Conservation (phyloP, 768 basidiomycete genomes). For the Hysterangium stoloniferum region DNA sequence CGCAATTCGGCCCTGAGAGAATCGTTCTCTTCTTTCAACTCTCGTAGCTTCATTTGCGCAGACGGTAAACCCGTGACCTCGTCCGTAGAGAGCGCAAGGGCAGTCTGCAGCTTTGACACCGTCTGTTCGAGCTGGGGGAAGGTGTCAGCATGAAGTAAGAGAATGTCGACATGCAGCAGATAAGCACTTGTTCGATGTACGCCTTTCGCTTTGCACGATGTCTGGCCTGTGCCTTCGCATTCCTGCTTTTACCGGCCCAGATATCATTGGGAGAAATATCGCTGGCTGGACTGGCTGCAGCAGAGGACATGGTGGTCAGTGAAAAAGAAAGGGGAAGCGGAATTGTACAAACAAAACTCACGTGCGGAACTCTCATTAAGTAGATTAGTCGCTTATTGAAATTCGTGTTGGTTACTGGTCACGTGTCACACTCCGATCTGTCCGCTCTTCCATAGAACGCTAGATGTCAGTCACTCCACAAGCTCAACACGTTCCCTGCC, state of each 20-base stretch:
- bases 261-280: not conserved
- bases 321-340: not conserved
- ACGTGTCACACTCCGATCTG: constrained; percentile 7
- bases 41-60: constrained; percentile 66
- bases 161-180: not conserved
- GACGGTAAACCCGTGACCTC: constrained; percentile 68
- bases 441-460: constrained; percentile 1
- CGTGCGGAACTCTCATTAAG: constrained; percentile 1
- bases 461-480: not conserved
- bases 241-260: constrained; percentile 44
- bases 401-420: not conserved
- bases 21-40: constrained; percentile 75
- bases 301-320: constrained; percentile 2
- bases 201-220: constrained; percentile 91
- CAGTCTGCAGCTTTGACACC: constrained; percentile 75
- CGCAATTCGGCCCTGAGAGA: constrained; percentile 32
- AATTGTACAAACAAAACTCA: not conserved
- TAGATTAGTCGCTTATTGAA: not conserved
- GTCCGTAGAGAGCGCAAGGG: constrained; percentile 64
- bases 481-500: constrained; percentile 2
- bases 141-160: constrained; percentile 12
- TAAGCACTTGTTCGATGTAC: constrained; percentile 77
- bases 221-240: constrained; percentile 81
- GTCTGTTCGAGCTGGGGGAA: constrained; percentile 66
- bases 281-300: not conserved